Conservation (phyloP, 192 early-diverging fungal genomes). For the Coemansia sp. region DNA sequence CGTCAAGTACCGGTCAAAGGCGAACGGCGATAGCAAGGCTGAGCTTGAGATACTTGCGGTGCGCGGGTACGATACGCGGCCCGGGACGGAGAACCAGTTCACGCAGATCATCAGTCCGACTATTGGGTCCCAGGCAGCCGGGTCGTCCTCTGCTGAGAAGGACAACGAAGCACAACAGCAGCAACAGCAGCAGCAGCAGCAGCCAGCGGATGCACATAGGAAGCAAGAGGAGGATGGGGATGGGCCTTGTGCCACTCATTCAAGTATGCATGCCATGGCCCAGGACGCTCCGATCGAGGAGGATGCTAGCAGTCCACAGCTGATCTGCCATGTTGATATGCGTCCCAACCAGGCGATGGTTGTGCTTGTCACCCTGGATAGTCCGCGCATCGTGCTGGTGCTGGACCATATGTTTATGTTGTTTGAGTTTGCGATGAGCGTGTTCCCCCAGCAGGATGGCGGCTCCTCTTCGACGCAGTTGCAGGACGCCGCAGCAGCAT, state of each 20-base stretch:
- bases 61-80: conserved; percentile 78
- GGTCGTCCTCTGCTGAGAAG: background rate
- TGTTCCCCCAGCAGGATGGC: conserved; percentile 41
- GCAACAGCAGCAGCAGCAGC: background rate
- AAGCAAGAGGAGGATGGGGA: too few species aligned
- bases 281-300: conserved; percentile 45
- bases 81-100: conserved; percentile 73
- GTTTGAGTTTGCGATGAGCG: conserved; percentile 72
- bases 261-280: conserved; percentile 50
- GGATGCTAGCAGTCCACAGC: conserved; percentile 41
- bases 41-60: conserved; percentile 71
- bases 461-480: background rate
- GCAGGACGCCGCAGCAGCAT: conserved; percentile 4
- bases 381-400: conserved; percentile 80
- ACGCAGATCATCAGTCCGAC: conserved; percentile 72
- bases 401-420: conserved; percentile 85
- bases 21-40: conserved; percentile 65
- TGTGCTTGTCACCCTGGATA: conserved; percentile 74
- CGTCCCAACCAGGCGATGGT: conserved; percentile 55
- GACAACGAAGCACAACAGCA: background rate
- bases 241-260: conserved; percentile 3
- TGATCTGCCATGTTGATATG: conserved; percentile 54
- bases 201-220: background rate
- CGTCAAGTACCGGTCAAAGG: conserved; percentile 60
- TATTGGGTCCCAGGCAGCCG: conserved; percentile 4